Evolutionary conservation across 2,329 filamentous ascomycete species (phyloP).

Genomic region (Colletotrichum nymphaeae): DNA sequence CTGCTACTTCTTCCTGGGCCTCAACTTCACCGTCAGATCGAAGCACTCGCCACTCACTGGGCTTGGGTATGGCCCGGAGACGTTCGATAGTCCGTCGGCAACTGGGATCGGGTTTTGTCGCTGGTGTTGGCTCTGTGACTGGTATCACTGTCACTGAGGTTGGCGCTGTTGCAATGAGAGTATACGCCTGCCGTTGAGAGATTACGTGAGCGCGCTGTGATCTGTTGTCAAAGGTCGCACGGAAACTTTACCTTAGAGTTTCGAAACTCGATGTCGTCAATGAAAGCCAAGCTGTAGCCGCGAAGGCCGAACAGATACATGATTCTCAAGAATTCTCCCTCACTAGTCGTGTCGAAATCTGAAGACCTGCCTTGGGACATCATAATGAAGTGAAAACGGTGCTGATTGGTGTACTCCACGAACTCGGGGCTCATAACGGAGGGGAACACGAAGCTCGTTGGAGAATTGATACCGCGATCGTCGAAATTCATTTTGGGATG

Average conservation of each 20-base stretch:
- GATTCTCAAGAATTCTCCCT: conserved; percentile 50
- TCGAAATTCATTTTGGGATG: conserved; percentile 43
- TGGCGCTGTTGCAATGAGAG: not conserved
- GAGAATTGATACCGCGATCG: conserved; percentile 57
- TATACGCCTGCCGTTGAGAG: not conserved
- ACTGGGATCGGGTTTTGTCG: not conserved
- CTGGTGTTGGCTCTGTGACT: not conserved
- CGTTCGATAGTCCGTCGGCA: not conserved
- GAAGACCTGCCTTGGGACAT: not conserved
- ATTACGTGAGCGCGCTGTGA: not conserved
- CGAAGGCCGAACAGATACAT: conserved; percentile 65
- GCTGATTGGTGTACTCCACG: conserved; percentile 61
- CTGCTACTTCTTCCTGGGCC: not conserved
- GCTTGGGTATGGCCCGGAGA: not conserved
- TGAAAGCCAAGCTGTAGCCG: conserved; percentile 71
- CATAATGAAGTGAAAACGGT: conserved; percentile 75
- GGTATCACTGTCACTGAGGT: not conserved
- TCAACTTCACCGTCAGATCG: not conserved
- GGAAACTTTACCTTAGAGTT: conserved; percentile 67
- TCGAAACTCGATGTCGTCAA: conserved; percentile 71
- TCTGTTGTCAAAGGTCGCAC: not conserved
- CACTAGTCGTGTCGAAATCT: not conserved
- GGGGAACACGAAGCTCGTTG: conserved; percentile 19
- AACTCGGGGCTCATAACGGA: conserved; percentile 53
- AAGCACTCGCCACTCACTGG: not conserved